phyloP scores from a whole-genome alignment of 139 green algal genomes.

The Astrephomene gubernaculifera region DNA sequence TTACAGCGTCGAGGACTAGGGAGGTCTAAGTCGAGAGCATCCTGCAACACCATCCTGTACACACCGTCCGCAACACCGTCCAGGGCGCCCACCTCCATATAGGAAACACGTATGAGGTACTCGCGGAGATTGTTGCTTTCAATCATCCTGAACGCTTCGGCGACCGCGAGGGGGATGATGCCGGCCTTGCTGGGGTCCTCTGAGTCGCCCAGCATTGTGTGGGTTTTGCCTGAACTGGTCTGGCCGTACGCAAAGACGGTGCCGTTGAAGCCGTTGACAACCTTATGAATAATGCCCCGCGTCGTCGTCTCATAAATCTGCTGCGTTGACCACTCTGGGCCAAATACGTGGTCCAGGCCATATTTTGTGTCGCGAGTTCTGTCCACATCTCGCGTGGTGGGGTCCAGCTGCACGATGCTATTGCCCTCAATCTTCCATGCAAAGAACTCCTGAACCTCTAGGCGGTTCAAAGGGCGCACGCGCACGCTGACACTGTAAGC shows the following conservation, averaged over 20 bases:
- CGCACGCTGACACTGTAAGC: slow-evolving; percentile 83
- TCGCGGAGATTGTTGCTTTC: slow-evolving; percentile 73
- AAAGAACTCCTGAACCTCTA: slow-evolving; percentile 68
- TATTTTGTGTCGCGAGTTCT: slow-evolving; percentile 69
- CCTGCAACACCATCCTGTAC: no score
- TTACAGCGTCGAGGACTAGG: no score
- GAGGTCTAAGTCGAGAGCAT: no score
- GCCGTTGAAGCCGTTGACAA: slow-evolving; percentile 90
- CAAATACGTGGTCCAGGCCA: slow-evolving; percentile 85
- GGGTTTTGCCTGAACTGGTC: slow-evolving; percentile 95
- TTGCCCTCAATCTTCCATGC: slow-evolving; percentile 80
- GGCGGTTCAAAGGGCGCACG: slow-evolving; percentile 82
- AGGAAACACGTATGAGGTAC: slow-evolving; percentile 96
- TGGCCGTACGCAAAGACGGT: slow-evolving; percentile 98
- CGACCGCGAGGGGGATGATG: slow-evolving; percentile 88
- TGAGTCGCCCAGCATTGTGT: slow-evolving; percentile 91
- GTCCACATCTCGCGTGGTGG: slow-evolving; percentile 44
- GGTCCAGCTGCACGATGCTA: slow-evolving; percentile 62
- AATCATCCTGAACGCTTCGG: slow-evolving; percentile 79
- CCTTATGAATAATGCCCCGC: slow-evolving; percentile 74
- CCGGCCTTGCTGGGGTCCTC: slow-evolving; percentile 78
- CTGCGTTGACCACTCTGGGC: slow-evolving; percentile 62
- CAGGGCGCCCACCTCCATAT: slow-evolving; percentile 90
- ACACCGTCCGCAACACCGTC: no score
- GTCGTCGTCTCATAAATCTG: slow-evolving; percentile 82